Base-by-base conservation (phyloP, 371 early-diverging fungal genomes). In the Basidiobolus meristosporus region DNA sequence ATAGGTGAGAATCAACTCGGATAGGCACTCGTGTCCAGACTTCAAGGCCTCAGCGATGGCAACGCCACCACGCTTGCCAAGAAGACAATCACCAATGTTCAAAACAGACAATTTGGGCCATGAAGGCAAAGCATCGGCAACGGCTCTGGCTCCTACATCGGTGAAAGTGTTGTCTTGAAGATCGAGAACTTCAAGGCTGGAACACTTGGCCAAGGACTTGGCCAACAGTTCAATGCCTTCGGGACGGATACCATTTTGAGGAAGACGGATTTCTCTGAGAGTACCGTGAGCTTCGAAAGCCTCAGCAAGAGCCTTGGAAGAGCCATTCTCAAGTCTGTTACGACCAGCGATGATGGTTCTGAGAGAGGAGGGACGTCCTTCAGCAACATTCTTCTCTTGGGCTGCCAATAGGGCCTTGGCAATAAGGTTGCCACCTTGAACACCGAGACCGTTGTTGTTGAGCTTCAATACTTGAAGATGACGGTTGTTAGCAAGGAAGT, bases 81-180 rank as follows among this genome's bases (percentile, higher is more conserved):
- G 59, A 36, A 93, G 59, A 56, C 93, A 91, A 46, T 97, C 97
- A 31, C 89, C 85, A 19, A 93, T 56, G 54, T 93, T 85, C 19
- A 97, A 64, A 7, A 56, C 47, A 38, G 68, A 66, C 28, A 97
- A 56, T 0, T 77, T 45, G n/a, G 72, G 62, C 92, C 92, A 92
- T 20, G 56, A 49, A 7, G 69, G 57, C 31, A 97, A 54, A 5
- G 79, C 82, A 7, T 55, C 48, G 6, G 91, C 86, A 36, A 95
- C 63, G 1, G 90, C 90, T 14, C 49, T 45, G 28, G 85, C 73
- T 9, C 95, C 97, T 21, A 56, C 56, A 28, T 61, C 65, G 1
- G 90, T 90, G 38, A 97, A 91, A 0, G 95, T 93, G 60, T 97
- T 97, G 56, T 97, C 97, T 56, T 96, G 92, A 38, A 97, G 57